Conservation (phyloP, 2,329 filamentous ascomycete species). For the Exutisphaerella laricina region DNA sequence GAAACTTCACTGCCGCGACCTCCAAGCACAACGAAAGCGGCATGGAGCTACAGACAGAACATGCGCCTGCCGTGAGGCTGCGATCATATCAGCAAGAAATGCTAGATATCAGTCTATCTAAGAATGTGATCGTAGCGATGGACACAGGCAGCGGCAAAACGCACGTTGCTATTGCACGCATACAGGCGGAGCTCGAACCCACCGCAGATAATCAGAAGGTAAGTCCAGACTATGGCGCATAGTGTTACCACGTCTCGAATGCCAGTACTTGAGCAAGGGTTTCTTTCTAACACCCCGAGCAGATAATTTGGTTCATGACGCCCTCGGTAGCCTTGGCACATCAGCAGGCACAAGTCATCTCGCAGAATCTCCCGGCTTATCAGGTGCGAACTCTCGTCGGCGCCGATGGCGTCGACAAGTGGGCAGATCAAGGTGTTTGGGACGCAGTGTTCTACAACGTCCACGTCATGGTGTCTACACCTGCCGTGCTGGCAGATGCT, state of each 20-base stretch:
- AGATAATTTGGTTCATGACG: slow-evolving; percentile 45
- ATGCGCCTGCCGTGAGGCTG: slow-evolving; percentile 20
- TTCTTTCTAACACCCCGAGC: slow-evolving; percentile 4
- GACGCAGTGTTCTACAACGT: slow-evolving; percentile 58
- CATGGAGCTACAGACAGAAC: no score
- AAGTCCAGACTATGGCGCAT: no score
- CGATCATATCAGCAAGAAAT: slow-evolving; percentile 47
- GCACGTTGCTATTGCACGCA: slow-evolving; percentile 43
- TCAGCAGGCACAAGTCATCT: slow-evolving; percentile 39
- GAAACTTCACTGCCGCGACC: no score
- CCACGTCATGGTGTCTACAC: slow-evolving; percentile 71
- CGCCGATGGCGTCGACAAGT: slow-evolving; percentile 63
- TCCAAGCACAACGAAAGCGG: no score
- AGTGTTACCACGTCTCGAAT: no score
- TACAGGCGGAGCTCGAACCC: slow-evolving; percentile 42
- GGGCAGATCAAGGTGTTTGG: slow-evolving; percentile 65
- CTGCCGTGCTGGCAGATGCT: slow-evolving; percentile 68
- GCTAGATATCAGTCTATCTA: slow-evolving; percentile 40
- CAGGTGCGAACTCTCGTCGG: slow-evolving; percentile 61
- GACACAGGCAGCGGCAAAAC: slow-evolving; percentile 48
- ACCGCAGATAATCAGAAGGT: no score
- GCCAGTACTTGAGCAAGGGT: not conserved
- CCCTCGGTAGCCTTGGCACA: slow-evolving; percentile 43
- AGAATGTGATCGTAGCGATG: slow-evolving; percentile 47
- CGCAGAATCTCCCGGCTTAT: slow-evolving; percentile 40